Evolutionary conservation across 768 basidiomycete species (phyloP), one percentile per base, ranked within the genome.

Genomic region (Postia placenta): DNA sequence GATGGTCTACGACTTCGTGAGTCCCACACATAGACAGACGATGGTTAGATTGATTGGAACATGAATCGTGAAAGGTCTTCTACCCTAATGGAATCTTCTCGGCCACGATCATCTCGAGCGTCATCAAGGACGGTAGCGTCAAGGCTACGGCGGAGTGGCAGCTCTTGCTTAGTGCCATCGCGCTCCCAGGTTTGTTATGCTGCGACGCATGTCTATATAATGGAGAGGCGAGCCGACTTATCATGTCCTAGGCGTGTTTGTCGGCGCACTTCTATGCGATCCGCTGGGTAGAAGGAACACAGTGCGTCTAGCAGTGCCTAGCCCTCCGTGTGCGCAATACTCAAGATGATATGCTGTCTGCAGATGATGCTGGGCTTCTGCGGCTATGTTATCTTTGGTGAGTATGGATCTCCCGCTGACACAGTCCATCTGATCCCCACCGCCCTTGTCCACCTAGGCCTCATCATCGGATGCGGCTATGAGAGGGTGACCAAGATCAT

Each of bases 1-100:
- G 81, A 83, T 83, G 64, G 69, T 84, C 37, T 85, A 85, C 56
- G 85, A 86, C 64, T 85, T 85, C 50, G 78, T 76, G 55, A 52
- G 62, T 33, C n/a, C 6, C 20, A 14, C 19, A 19, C 20, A 7
- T 6, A 9, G 19, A 14, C 20, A n/a, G 7, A n/a, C n/a, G 33
- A 35, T 35, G 33, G 33, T 35, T 35, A 9, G 11, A n/a, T n/a
- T n/a, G n/a, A n/a, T n/a, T n/a, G n/a, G n/a, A n/a, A 9, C 33
- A 40, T 9, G 11, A 11, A 17, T 40, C 20, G 5, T 7, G 11
- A n/a, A 30, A 80, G 79, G 73, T 87, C 25, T 81, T 80, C 4
- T 87, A 85, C 62, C 85, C 83, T 0, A 86, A 86, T 54, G 82
- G 83, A 15, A 78, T 85, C 4, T 86, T 84, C 66, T 78, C 77